Percentiles rank a stretch among this genome's conserved stretches.
These are phyloP conservation scores for Chlorella sp. DNA, from an alignment of 139 green algal genomes.

Conservation along the genomic window DNA sequence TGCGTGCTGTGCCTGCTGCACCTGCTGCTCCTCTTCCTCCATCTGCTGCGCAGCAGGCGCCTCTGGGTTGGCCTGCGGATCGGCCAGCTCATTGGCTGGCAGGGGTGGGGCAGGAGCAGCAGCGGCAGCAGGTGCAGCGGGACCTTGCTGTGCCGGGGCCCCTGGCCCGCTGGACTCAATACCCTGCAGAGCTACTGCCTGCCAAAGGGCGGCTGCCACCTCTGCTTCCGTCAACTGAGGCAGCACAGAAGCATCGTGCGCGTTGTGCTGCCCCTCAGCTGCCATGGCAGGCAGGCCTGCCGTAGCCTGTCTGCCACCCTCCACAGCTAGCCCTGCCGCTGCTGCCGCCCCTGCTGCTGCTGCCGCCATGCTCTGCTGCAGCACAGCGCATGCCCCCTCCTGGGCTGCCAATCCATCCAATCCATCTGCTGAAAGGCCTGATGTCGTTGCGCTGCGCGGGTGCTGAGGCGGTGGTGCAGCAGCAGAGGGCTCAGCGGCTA, in stretches of 20 bases:
- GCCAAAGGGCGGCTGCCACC: not conserved
- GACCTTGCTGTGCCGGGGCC: not conserved
- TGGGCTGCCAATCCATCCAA: no score
- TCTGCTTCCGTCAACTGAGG: not conserved
- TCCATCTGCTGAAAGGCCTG: no score
- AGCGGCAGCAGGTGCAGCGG: not conserved
- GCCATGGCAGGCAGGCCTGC: not conserved
- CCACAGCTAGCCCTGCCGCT: no score
- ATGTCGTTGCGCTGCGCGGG: no score
- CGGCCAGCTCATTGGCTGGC: not conserved
- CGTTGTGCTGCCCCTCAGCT: not conserved
- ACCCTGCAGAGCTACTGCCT: not conserved
- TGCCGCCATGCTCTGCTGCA: not conserved
- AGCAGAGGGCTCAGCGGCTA: no score
- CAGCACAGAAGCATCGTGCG: not conserved
- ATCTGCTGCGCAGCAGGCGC: no score
- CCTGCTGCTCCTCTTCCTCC: not conserved
- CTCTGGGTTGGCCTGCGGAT: not conserved
- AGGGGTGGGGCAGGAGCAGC: no score
- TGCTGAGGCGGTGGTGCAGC: no score
- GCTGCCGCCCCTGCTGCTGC: not conserved
- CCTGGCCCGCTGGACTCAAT: not conserved
- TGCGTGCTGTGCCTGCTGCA: not conserved
- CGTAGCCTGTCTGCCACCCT: no score
- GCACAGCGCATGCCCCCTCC: no score